phyloP scores from a whole-genome alignment of 163 green algal species.

The Coccomyxa subellipsoidea region DNA sequence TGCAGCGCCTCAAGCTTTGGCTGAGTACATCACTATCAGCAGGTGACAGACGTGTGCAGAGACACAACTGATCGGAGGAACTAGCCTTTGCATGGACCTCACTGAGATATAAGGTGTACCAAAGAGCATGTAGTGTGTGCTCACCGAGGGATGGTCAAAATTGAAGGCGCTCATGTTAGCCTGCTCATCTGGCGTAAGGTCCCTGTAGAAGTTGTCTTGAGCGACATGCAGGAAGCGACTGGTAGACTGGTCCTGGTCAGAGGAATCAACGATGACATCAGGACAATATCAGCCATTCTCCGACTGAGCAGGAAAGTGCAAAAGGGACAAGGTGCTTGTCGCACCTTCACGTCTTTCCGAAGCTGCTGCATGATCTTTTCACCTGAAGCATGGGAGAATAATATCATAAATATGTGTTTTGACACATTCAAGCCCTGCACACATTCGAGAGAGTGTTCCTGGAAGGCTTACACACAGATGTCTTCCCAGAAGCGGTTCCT shows the following conservation, averaged over 20 bases:
- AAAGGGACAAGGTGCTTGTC: not conserved
- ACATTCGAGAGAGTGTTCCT: too few species aligned
- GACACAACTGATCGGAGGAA: not conserved
- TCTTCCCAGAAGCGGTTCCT: conserved; percentile 67
- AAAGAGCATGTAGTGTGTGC: not conserved
- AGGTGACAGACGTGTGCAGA: not conserved
- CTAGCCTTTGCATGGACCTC: too few species aligned
- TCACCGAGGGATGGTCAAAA: conserved; percentile 62
- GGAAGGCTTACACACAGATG: conserved; percentile 65
- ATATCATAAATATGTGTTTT: too few species aligned
- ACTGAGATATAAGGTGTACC: not conserved
- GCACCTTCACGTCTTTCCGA: not conserved
- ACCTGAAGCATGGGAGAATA: not conserved
- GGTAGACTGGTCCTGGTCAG: not conserved
- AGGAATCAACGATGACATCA: not conserved
- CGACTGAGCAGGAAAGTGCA: not conserved
- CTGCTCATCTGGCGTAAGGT: conserved; percentile 30
- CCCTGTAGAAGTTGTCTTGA: conserved; percentile 67
- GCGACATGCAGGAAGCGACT: conserved; percentile 32
- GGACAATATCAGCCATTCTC: not conserved
- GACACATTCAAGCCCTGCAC: too few species aligned
- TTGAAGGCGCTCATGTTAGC: conserved; percentile 61
- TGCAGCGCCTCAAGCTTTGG: too few species aligned
- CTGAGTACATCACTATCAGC: not conserved
- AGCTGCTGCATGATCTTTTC: conserved; percentile 17